Percentiles rank a stretch among this genome's conserved stretches.
phyloP scores from a whole-genome alignment of 345 rosid species.

The Aurinia saxatilis region DNA sequence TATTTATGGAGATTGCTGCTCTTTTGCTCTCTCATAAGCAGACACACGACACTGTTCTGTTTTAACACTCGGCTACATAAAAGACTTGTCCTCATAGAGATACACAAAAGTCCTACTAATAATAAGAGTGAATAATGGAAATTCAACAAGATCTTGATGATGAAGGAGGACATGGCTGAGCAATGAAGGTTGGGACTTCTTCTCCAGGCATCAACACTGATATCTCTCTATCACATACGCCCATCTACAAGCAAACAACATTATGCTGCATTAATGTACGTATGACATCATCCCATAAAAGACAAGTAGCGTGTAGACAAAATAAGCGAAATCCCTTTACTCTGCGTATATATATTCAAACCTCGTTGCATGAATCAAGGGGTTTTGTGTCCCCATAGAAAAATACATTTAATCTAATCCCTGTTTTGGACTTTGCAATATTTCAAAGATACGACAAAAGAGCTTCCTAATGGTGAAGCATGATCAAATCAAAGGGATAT shows the following conservation, averaged over 20 bases:
- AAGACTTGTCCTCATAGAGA: background rate
- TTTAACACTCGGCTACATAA: conserved; percentile 20
- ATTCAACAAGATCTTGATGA: conserved; percentile 24
- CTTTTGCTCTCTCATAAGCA: conserved; percentile 8
- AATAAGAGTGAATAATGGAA: background rate
- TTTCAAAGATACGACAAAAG: conserved; percentile 27
- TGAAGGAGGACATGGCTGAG: conserved; percentile 55
- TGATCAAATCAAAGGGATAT: background rate
- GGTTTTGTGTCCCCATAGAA: conserved; percentile 26
- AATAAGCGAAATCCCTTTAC: conserved; percentile 3
- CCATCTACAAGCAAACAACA: conserved; percentile 34
- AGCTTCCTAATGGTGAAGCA: conserved; percentile 8
- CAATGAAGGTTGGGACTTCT: conserved; percentile 58
- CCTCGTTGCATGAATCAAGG: conserved; percentile 31
- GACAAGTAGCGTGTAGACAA: conserved; percentile 22
- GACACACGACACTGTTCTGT: conserved; percentile 26
- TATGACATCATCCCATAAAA: conserved; percentile 16
- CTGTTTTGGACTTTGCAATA: conserved; percentile 21
- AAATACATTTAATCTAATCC: conserved; percentile 11
- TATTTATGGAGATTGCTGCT: conserved; percentile 27
- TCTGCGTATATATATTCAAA: conserved; percentile 23
- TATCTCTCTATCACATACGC: conserved; percentile 47
- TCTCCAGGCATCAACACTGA: conserved; percentile 86
- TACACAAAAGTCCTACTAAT: background rate
- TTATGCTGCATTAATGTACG: background rate